Evolutionary conservation across 371 early-diverging fungal species (phyloP).

Genomic region (Smittium mucronatum): DNA sequence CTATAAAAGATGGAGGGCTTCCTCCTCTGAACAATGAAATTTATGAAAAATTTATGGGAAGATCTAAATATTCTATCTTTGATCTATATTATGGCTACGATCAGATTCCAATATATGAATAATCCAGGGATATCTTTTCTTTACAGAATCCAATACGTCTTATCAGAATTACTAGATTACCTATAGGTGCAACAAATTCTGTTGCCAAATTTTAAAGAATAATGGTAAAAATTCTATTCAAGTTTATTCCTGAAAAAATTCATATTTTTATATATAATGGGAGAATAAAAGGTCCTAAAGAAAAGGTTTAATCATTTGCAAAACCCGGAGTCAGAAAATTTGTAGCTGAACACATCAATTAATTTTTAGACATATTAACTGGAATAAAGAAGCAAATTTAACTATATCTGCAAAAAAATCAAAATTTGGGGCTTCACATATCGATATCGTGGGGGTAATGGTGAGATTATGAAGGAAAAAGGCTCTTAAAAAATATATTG

Average conservation of each 20-base stretch:
- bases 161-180: slow-evolving; percentile 19
- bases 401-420: not conserved
- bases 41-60: slow-evolving; percentile 16
- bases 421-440: not conserved
- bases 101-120: slow-evolving; percentile 18
- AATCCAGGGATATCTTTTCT: slow-evolving; percentile 18
- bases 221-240: slow-evolving; percentile 15
- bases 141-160: slow-evolving; percentile 23
- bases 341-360: slow-evolving; percentile 9
- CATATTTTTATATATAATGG: slow-evolving; percentile 20
- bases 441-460: not conserved
- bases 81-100: slow-evolving; percentile 25
- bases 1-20: slow-evolving; percentile 19
- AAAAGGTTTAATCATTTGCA: not conserved
- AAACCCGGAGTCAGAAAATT: not conserved
- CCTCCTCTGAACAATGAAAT: slow-evolving; percentile 20
- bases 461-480: no score
- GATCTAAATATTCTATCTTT: slow-evolving; percentile 13
- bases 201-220: slow-evolving; percentile 17
- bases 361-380: slow-evolving; percentile 9
- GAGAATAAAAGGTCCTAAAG: slow-evolving; percentile 8
- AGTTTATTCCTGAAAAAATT: slow-evolving; percentile 13
- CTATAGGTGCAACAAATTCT: slow-evolving; percentile 24
- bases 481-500: no score
- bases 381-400: not conserved